Evolutionary conservation across 192 early-diverging fungal species (phyloP), one percentile per base, ranked within the genome.

Genomic region (Chytriomyces hyalinus): DNA sequence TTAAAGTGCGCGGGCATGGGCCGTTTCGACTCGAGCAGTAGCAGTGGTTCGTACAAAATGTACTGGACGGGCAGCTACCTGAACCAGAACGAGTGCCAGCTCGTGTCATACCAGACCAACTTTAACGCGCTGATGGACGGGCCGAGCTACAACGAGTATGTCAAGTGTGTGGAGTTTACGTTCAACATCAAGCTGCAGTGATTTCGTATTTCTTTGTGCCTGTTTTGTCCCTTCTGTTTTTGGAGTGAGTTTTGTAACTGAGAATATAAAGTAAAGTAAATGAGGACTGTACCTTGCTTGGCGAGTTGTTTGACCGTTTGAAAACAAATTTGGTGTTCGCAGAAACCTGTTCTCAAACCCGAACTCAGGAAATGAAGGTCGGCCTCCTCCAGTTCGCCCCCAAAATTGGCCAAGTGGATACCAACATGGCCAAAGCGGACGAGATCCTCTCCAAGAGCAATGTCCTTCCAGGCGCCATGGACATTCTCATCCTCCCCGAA

Each of bases 401-500:
- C 1, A 49, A 17, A n/a, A 73, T 81, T 49, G 77, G 82, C 24
- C 61, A 84, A 20, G 65, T 76, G 5, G 47, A 80, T 9, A 4
- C 45, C 6, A 88, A 85, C 75, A 79, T 83, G 15, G 26, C 24
- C 11, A 65, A 43, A n/a, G 88, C 79, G 4, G 77, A 83, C 26
- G 47, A 9, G 26, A 64, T 88, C 17, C 61, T 88, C 13, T 8
- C 17, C 44, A 11, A 4, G 50, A 57, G 71, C 78, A 67, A 75
- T 8, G 61, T 53, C 28, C 48, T 46, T 9, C 53, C 71, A 10
- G 53, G 47, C 47, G 26, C 76, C 68, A 86, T 93, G 1, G 91
- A 93, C 78, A 73, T 94, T 15, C 73, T 95, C 15, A 80, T 95
- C 3, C 80, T 94, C 44, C 91, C 94, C 4, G 94, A 95, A 78